Evolutionary conservation across 805 yeast genomes (phyloP), one percentile per base, ranked within the genome.

Genomic region (Wickerhamia fluorescens): DNA sequence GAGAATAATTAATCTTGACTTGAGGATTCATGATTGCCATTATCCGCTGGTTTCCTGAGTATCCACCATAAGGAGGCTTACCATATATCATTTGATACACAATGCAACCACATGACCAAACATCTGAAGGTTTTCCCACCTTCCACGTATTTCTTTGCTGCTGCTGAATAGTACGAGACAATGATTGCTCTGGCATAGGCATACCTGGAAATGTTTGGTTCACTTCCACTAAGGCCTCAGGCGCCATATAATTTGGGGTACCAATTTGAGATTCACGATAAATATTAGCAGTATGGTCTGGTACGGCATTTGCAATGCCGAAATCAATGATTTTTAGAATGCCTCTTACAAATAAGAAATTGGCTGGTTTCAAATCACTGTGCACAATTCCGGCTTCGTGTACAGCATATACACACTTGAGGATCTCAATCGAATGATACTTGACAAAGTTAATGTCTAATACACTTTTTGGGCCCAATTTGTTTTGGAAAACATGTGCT

Each of bases 61-160:
- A 84, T 3, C 67, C 65, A 1, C 86, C 94, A 59, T 85, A 88
- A 1, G 98, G 98, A 2, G 96, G 89, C 36, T 71, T 70, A 0
- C 96, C 96, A 45, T 92, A 94, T 6, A 88, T 72, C 95, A 92
- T 86, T 53, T 92, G 97, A 55, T 87, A 89, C 1, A 92, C 64
- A 3, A 92, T 89, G 52, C 97, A 87, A 1, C 98, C 98, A 56
- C 95, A 83, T 13, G 97, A 87, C 98, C 98, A 92, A 10, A 92
- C 78, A 58, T 92, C 98, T 2, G 96, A 82, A 0, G 97, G 95
- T 44, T 78, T 80, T 1, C 97, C 96, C 7, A 88, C 94, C 52
- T 75, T 83, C 89, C 79, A 59, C 20, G 73, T 56, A 33, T 43
- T 49, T 27, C 43, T 47, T 13, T 37, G 34, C 14, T 35, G 36